Percentiles rank a stretch among this genome's conserved stretches.
Evolutionary conservation across 768 basidiomycete genomes (phyloP).

Genomic region (Cystofilobasidium capitatum): DNA sequence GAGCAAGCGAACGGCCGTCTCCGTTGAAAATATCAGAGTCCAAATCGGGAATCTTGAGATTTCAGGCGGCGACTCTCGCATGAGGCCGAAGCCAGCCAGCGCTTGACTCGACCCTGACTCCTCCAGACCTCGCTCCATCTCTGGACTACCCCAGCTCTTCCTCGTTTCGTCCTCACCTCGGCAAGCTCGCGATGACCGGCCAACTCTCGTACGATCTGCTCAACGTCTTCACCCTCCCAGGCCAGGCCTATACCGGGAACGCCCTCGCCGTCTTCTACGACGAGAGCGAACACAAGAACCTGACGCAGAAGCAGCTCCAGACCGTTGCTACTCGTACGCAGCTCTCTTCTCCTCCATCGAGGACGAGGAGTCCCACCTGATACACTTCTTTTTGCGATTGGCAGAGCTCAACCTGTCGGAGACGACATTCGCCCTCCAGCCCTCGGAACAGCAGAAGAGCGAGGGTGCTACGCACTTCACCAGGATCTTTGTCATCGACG

Average conservation of each 20-base stretch:
- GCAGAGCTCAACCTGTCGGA: conserved; percentile 13
- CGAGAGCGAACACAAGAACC: background rate
- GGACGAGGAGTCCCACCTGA: background rate
- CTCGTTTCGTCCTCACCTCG: no score
- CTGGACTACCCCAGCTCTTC: no score
- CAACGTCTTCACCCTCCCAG: conserved; percentile 4
- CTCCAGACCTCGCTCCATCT: no score
- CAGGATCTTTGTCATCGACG: conserved; percentile 4
- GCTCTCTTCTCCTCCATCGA: background rate
- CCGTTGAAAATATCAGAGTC: no score
- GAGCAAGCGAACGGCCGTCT: no score
- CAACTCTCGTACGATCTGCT: background rate
- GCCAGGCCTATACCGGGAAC: conserved; percentile 4
- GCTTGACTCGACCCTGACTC: no score
- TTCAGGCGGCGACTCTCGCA: no score
- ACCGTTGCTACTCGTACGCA: background rate
- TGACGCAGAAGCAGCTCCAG: background rate
- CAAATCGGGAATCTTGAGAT: no score
- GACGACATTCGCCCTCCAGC: background rate
- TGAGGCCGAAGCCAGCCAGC: no score
- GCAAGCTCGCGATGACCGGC: background rate
- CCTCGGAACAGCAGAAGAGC: background rate
- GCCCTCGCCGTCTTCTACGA: conserved; percentile 9
- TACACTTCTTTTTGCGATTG: no score
- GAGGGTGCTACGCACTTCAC: background rate